A percentile compares a stretch with the other conserved stretches of the same genome.
phyloP scores from a whole-genome alignment of 306 rosid species.

The Oemleria cerasiformis region DNA sequence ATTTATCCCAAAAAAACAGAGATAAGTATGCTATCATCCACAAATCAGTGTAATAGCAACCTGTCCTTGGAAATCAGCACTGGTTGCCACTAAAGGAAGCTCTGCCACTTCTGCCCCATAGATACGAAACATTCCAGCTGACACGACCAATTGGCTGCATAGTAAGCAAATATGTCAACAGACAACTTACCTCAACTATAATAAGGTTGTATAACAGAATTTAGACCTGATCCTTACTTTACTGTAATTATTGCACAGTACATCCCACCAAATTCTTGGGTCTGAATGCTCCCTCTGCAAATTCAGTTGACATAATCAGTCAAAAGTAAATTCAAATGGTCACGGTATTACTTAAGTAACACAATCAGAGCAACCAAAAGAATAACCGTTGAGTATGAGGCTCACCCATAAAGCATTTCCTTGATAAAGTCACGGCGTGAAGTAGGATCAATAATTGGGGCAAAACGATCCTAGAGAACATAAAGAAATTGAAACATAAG shows the following conservation, averaged over 20 bases:
- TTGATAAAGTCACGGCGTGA: constrained; percentile 83
- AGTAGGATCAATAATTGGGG: constrained; percentile 77
- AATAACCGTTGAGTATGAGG: neutral
- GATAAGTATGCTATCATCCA: neutral
- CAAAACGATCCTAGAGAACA: constrained; percentile 68
- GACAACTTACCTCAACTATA: neutral
- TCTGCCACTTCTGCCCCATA: constrained; percentile 88
- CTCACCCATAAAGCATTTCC: constrained; percentile 88
- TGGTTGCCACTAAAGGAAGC: constrained; percentile 94
- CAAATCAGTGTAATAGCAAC: constrained; percentile 32
- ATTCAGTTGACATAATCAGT: constrained; percentile 13
- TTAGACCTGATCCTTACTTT: constrained; percentile 51
- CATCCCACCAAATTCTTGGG: constrained; percentile 88
- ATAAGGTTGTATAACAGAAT: constrained; percentile 1
- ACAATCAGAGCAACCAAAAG: constrained; percentile 5
- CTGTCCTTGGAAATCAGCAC: constrained; percentile 72
- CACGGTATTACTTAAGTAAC: neutral
- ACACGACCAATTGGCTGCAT: constrained; percentile 62
- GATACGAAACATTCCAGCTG: constrained; percentile 81
- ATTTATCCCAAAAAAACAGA: neutral
- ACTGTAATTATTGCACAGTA: constrained; percentile 86
- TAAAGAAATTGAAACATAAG: constrained; percentile 11
- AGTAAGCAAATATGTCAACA: neutral
- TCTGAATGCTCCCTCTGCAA: constrained; percentile 61
- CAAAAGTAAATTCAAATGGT: neutral